Evolutionary conservation across 2,329 filamentous ascomycete species (phyloP).

Genomic region (Alternaria sp.): DNA sequence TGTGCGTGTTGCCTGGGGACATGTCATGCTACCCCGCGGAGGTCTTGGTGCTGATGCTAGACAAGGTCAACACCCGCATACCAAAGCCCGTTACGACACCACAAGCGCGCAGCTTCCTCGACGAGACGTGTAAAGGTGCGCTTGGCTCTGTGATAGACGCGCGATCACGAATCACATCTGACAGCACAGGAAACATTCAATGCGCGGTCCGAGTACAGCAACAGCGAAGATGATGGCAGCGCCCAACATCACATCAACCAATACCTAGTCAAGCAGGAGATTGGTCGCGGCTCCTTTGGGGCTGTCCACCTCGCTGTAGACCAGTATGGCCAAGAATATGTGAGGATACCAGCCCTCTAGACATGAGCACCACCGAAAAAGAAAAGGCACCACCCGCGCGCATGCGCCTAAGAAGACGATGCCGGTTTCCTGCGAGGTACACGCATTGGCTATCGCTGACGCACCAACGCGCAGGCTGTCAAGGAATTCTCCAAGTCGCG

Average conservation of each 20-base stretch:
- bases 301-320: conserved; percentile 90
- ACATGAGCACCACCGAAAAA: conserved; percentile 9
- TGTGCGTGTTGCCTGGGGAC: conserved; percentile 51
- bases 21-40: conserved; percentile 35
- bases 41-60: conserved; percentile 27
- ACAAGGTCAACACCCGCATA: conserved; percentile 65
- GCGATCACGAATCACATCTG: not conserved
- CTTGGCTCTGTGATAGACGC: not conserved
- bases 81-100: conserved; percentile 71
- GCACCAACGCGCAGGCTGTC: conserved; percentile 70
- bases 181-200: conserved; percentile 81
- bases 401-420: conserved; percentile 26
- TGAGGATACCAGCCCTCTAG: conserved; percentile 60
- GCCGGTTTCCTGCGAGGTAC: conserved; percentile 34
- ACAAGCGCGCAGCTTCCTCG: conserved; percentile 67
- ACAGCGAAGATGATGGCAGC: conserved; percentile 80
- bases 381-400: conserved; percentile 1
- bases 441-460: conserved; percentile 41
- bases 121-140: conserved; percentile 69
- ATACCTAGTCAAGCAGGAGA: conserved; percentile 92
- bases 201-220: conserved; percentile 85
- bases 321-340: conserved; percentile 92
- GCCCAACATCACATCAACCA: conserved; percentile 92
- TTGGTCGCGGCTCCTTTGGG: conserved; percentile 95
- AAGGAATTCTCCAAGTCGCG: conserved; percentile 98